Conservation (phyloP, 805 yeast genomes). For the Candida peoriensis region DNA sequence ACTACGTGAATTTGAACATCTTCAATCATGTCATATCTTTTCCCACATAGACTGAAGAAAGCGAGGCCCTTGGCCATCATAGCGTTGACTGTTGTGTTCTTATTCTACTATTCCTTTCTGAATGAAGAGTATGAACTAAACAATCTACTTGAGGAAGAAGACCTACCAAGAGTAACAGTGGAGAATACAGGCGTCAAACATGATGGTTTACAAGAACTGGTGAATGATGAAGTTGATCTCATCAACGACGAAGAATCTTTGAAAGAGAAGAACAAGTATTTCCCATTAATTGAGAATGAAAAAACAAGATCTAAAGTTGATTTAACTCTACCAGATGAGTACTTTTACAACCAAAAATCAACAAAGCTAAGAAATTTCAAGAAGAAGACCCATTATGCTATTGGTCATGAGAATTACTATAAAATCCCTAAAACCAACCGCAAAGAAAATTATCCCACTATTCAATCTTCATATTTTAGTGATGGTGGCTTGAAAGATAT, state of each 20-base stretch:
- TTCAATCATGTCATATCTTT: background rate
- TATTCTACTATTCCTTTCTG: constrained; percentile 23
- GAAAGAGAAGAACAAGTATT: constrained; percentile 34
- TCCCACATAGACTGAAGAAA: constrained; percentile 13
- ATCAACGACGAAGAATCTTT: constrained; percentile 8
- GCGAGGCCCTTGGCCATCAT: constrained; percentile 15
- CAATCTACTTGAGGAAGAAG: constrained; percentile 20
- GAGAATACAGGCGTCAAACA: constrained; percentile 2
- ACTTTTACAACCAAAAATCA: constrained; percentile 17
- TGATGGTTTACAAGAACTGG: constrained; percentile 2
- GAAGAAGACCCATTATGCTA: constrained; percentile 17
- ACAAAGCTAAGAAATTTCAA: constrained; percentile 14
- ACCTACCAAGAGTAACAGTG: constrained; percentile 20
- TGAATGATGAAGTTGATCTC: constrained; percentile 2
- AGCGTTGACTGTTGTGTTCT: constrained; percentile 12
- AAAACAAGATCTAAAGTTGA: constrained; percentile 9
- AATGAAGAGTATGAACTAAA: constrained; percentile 23
- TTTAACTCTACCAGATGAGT: constrained; percentile 14
- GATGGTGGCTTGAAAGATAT: constrained; percentile 25
- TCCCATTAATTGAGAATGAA: constrained; percentile 29
- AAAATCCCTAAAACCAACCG: constrained; percentile 16
- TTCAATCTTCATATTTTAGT: constrained; percentile 26
- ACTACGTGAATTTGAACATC: too few relatives aligned
- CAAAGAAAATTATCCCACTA: constrained; percentile 17
- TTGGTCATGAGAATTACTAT: constrained; percentile 20